phyloP scores from a whole-genome alignment of 2,329 filamentous ascomycete species.

The Aspergillus costaricaensis region DNA sequence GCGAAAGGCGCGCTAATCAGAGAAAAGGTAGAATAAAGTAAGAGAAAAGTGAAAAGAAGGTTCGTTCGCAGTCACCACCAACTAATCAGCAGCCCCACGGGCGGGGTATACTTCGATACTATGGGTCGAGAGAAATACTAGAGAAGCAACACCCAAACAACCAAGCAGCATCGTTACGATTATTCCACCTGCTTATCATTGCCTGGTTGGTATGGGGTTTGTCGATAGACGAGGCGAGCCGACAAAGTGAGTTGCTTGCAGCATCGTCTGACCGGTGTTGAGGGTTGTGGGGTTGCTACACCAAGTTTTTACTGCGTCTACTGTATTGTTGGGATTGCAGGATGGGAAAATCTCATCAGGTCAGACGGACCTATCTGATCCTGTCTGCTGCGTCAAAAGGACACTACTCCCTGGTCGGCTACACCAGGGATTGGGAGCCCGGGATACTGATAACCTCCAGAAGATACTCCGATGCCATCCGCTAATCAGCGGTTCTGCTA shows the following conservation, averaged over 20 bases:
- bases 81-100: not conserved
- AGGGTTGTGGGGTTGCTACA: not conserved
- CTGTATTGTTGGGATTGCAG: not conserved
- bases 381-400: too few species aligned
- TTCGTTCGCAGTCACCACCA: not conserved
- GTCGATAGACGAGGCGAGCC: not conserved
- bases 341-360: not conserved
- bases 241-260: not conserved
- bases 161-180: too few species aligned
- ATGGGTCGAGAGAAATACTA: not conserved
- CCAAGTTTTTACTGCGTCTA: too few species aligned
- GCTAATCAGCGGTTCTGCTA: not conserved
- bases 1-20: slow-evolving; percentile 6
- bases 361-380: not conserved
- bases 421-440: not conserved
- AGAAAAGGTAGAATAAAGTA: not conserved
- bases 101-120: not conserved
- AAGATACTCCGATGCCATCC: not conserved
- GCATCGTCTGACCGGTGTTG: not conserved
- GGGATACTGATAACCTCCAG: not conserved
- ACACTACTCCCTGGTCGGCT: not conserved
- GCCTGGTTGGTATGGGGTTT: not conserved
- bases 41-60: not conserved
- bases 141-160: too few species aligned
- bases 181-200: not conserved